These are phyloP conservation scores for Bolboschoenus planiculmis DNA, from an alignment of 176 grass and related monocot species.

Conservation along the genomic window DNA sequence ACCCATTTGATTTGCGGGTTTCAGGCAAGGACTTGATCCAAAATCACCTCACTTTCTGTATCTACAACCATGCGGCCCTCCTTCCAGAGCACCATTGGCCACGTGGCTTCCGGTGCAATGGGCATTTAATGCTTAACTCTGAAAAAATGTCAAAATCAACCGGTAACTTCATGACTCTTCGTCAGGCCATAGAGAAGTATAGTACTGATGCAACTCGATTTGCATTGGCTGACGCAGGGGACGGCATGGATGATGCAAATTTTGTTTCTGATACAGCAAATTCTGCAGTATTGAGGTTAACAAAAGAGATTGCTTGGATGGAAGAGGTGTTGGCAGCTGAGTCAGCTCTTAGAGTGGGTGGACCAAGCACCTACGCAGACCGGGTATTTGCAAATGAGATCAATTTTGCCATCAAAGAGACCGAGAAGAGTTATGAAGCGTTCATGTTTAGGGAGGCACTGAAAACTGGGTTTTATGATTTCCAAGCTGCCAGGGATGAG, in stretches of 20 bases:
- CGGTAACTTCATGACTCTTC: constrained; percentile 68
- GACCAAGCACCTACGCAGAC: constrained; percentile 51
- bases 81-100: constrained; percentile 67
- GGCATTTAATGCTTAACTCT: constrained; percentile 85
- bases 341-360: constrained; percentile 40
- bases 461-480: constrained; percentile 74
- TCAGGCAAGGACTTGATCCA: constrained; percentile 85
- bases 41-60: constrained; percentile 78
- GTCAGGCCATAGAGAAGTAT: constrained; percentile 49
- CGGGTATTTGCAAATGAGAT: constrained; percentile 74
- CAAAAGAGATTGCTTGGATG: constrained; percentile 86
- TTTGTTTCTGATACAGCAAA: constrained; percentile 83
- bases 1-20: constrained; percentile 70
- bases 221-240: constrained; percentile 79
- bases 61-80: constrained; percentile 68
- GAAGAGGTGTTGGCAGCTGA: constrained; percentile 57
- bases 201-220: constrained; percentile 80
- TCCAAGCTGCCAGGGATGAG: constrained; percentile 69
- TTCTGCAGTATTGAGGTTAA: constrained; percentile 67
- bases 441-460: constrained; percentile 84
- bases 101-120: constrained; percentile 67
- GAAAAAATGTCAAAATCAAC: constrained; percentile 89
- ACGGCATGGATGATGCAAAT: constrained; percentile 89
- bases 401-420: constrained; percentile 52
- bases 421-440: constrained; percentile 54